These are phyloP conservation scores for Viola odorata DNA, from an alignment of 345 rosid genomes.

Conservation along the genomic window DNA sequence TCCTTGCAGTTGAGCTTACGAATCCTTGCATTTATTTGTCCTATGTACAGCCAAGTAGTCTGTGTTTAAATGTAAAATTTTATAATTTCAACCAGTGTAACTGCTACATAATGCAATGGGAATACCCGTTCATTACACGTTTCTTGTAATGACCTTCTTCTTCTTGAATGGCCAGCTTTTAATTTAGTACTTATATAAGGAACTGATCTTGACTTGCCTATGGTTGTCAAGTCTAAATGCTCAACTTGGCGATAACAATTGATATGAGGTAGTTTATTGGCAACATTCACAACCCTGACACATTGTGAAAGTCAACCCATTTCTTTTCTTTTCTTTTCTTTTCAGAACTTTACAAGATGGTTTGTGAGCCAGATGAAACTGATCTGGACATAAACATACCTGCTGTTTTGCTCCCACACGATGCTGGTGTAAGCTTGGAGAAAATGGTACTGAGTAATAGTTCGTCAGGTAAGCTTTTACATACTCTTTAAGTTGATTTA, in stretches of 20 bases:
- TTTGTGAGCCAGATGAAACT: slow-evolving; percentile 95
- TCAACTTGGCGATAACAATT: not conserved
- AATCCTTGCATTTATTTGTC: too few species aligned
- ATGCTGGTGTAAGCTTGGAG: slow-evolving; percentile 81
- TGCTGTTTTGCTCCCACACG: slow-evolving; percentile 91
- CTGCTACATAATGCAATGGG: too few species aligned
- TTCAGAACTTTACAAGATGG: slow-evolving; percentile 97
- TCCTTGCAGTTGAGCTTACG: too few species aligned
- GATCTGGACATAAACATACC: slow-evolving; percentile 85
- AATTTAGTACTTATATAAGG: not conserved
- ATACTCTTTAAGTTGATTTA: not conserved
- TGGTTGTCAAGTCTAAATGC: not conserved
- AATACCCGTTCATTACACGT: too few species aligned
- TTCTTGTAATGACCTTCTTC: too few species aligned
- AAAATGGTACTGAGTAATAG: slow-evolving; percentile 51
- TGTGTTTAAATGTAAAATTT: too few species aligned
- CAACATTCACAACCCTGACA: not conserved
- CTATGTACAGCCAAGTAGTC: too few species aligned
- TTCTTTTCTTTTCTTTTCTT: not conserved
- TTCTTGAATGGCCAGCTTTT: not conserved
- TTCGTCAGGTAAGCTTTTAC: slow-evolving; percentile 50
- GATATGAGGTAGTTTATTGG: not conserved
- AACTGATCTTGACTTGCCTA: slow-evolving; percentile 4
- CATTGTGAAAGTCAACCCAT: not conserved
- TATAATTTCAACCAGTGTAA: too few species aligned